These are phyloP conservation scores for Aspergillus homomorphus DNA, from an alignment of 495 filamentous ascomycete species.

Conservation along the genomic window DNA sequence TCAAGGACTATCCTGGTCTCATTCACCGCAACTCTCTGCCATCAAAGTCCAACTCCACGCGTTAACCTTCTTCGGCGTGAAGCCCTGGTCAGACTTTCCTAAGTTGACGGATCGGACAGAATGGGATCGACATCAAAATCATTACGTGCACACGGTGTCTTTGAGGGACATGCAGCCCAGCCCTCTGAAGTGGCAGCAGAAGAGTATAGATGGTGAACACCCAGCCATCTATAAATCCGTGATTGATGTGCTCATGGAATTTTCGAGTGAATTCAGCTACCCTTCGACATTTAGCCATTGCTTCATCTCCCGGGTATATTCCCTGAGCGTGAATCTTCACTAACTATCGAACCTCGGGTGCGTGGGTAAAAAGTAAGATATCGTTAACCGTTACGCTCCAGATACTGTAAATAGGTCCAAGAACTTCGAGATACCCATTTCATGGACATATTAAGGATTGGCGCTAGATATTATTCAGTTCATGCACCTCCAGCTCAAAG, in stretches of 20 bases:
- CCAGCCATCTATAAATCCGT: not conserved
- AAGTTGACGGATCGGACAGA: not conserved
- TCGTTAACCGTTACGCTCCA: conserved; percentile 10
- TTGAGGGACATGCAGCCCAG: not conserved
- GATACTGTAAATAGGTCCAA: not conserved
- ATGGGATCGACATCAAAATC: not conserved
- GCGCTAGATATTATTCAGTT: too few relatives aligned
- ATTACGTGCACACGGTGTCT: not conserved
- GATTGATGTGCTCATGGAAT: not conserved
- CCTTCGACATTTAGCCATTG: conserved; percentile 9
- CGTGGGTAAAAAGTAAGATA: not conserved
- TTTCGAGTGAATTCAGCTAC: not conserved
- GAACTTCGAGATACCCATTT: not conserved
- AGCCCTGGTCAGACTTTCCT: conserved; percentile 6
- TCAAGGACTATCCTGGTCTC: not conserved
- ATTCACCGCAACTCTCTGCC: not conserved
- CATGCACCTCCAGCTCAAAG: too few relatives aligned
- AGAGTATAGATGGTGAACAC: not conserved
- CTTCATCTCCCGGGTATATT: conserved; percentile 9
- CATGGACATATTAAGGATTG: too few relatives aligned
- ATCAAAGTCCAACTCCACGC: conserved; percentile 4
- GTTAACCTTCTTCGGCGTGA: not conserved
- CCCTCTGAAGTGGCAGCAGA: not conserved
- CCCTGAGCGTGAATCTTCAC: not conserved
- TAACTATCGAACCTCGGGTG: not conserved